phyloP scores from a whole-genome alignment of 139 green algal genomes.

The Chlamydomonas incerta region DNA sequence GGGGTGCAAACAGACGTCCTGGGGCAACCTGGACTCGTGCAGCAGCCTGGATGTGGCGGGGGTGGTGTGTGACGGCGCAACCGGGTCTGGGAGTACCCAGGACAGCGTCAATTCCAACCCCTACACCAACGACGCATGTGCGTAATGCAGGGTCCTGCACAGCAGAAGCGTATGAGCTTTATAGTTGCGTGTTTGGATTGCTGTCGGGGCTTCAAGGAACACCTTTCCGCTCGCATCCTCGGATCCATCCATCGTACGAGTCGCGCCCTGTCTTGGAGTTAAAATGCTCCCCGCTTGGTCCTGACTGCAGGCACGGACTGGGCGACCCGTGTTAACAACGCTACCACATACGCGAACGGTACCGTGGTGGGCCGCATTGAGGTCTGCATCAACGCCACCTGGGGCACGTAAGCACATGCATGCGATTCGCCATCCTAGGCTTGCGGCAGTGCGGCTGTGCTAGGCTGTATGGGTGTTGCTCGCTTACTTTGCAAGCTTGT shows the following conservation, averaged over 20 bases:
- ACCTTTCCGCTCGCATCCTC: too few relatives aligned
- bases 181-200: neutral
- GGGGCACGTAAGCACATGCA: neutral
- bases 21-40: slow-evolving; percentile 19
- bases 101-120: neutral
- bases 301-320: neutral
- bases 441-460: too few relatives aligned
- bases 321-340: neutral
- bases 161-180: too few relatives aligned
- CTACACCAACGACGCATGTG: neutral
- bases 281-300: too few relatives aligned
- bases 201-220: too few relatives aligned
- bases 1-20: neutral
- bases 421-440: too few relatives aligned
- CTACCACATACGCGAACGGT: neutral
- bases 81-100: neutral
- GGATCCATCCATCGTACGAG: too few relatives aligned
- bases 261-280: too few relatives aligned
- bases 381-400: neutral
- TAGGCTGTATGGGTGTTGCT: too few relatives aligned
- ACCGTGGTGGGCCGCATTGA: neutral
- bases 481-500: neutral
- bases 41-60: neutral
- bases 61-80: neutral
- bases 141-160: neutral